Conservation (phyloP, 805 yeast species). For the Metschnikowia aberdeeniae region DNA sequence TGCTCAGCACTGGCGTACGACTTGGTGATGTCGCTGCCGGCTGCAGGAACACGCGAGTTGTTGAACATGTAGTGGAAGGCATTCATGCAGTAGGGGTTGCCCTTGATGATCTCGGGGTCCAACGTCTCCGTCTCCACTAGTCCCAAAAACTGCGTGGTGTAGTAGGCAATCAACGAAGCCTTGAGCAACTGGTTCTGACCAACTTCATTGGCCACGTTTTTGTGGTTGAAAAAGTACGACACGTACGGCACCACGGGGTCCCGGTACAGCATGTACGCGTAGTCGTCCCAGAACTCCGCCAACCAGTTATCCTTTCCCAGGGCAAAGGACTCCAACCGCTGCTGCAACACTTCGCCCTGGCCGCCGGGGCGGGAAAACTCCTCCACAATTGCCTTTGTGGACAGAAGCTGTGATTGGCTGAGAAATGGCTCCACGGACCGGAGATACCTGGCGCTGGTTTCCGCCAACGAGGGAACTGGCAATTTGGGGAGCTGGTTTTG, state of each 20-base stretch:
- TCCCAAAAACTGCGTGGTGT: slow-evolving; percentile 64
- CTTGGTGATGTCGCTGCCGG: slow-evolving; percentile 58
- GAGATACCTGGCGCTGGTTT: slow-evolving; percentile 67
- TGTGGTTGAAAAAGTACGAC: slow-evolving; percentile 84
- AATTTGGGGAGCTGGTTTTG: slow-evolving; percentile 75
- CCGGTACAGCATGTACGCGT: slow-evolving; percentile 83
- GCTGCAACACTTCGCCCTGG: slow-evolving; percentile 64
- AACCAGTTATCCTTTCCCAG: slow-evolving; percentile 78
- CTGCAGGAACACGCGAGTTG: slow-evolving; percentile 75
- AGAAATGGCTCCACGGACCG: slow-evolving; percentile 68
- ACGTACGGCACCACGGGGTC: slow-evolving; percentile 96
- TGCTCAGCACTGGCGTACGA: slow-evolving; percentile 47
- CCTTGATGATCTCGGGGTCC: slow-evolving; percentile 75
- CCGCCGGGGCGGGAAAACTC: slow-evolving; percentile 64
- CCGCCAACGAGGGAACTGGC: slow-evolving; percentile 80
- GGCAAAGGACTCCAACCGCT: slow-evolving; percentile 57
- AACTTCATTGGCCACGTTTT: slow-evolving; percentile 54
- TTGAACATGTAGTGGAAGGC: slow-evolving; percentile 89
- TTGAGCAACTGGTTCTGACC: slow-evolving; percentile 65
- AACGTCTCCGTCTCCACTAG: slow-evolving; percentile 66
- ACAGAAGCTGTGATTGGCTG: slow-evolving; percentile 45
- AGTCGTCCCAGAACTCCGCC: slow-evolving; percentile 88
- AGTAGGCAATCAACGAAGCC: slow-evolving; percentile 69
- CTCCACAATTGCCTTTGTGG: slow-evolving; percentile 53
- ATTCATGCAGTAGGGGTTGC: slow-evolving; percentile 90